A percentile compares a stretch with the other conserved stretches of the same genome.
Evolutionary conservation across 345 rosid species (phyloP).

Genomic region (Rhizophora apiculata): DNA sequence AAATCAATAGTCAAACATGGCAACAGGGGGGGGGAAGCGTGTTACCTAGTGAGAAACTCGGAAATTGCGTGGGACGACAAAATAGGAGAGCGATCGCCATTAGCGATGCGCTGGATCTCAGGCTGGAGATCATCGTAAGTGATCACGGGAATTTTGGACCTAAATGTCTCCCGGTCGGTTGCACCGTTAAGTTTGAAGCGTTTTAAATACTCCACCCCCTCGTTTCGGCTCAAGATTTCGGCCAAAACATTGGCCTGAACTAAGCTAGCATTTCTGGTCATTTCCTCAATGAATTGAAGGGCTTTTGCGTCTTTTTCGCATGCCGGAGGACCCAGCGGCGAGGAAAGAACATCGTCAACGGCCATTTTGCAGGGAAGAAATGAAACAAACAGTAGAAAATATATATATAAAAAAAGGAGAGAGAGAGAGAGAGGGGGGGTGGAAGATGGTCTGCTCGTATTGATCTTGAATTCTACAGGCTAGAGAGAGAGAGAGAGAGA

Average conservation of each 20-base stretch:
- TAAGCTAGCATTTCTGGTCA: slow-evolving; percentile 46
- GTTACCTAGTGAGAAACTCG: slow-evolving; percentile 76
- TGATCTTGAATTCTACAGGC: too few species aligned
- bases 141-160: slow-evolving; percentile 54
- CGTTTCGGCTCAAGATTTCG: slow-evolving; percentile 57
- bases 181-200: slow-evolving; percentile 52
- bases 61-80: slow-evolving; percentile 64
- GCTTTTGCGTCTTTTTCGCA: slow-evolving; percentile 60
- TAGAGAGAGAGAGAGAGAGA: background rate
- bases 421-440: too few species aligned
- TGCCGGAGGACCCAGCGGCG: slow-evolving; percentile 36
- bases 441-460: background rate
- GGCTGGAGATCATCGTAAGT: slow-evolving; percentile 68
- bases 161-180: slow-evolving; percentile 49
- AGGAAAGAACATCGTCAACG: slow-evolving; percentile 47
- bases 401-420: background rate
- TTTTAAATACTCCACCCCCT: slow-evolving; percentile 56
- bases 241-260: slow-evolving; percentile 55
- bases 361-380: slow-evolving; percentile 40
- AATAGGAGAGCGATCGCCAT: slow-evolving; percentile 73
- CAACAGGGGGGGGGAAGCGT: background rate
- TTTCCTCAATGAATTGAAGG: slow-evolving; percentile 60
- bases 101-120: slow-evolving; percentile 69
- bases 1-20: background rate
- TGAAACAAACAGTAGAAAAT: background rate